Evolutionary conservation across 345 rosid species (phyloP), one percentile per base, ranked within the genome.

Genomic region (Boechera retrofracta): DNA sequence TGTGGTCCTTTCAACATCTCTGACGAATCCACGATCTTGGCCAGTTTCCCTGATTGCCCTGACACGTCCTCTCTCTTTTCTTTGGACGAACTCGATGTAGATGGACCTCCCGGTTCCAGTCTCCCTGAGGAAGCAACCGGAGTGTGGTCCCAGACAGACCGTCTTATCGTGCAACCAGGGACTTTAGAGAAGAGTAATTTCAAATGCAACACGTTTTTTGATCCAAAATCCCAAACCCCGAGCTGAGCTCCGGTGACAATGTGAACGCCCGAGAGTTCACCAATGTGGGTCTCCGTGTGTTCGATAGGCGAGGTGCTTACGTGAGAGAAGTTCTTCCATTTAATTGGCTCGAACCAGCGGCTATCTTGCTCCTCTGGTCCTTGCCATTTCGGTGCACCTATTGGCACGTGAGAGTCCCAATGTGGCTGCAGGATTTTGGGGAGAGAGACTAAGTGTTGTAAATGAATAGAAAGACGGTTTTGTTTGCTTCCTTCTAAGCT

Each of bases 331-430:
- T 87, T 92, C 76, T 92, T 95, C 98, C 99, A 92, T 84, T 95
- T 95, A 69, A 95, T 91, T 0, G 99, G 91, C 82, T 92, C 98
- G 10, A 95, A 95, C 98, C 98, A 95, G 35, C 98, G 98, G 75
- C 98, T 95, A 70, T 95, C 99, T 82, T 92, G 98, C 86, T 91
- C 98, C 77, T 95, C 98, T 13, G 98, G 98, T 73, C 96, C 97
- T 84, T 88, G 93, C 99, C 99, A 95, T 80, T 87, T 92, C 26
- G 98, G 98, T 51, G 99, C 97, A 71, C 98, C 96, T 60, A 95
- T 95, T 33, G 98, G 98, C 77, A 95, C 77, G 76, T 92, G 94
- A n/a, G 89, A 63, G 76, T 91, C 98, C 99, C 98, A 95, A 64
- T 92, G 98, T 44, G 99, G 98, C 68, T 91, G 97, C 59, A 95